Base-by-base conservation (phyloP, 176 grass and related monocot genomes). In the Calamus simplicifolius region DNA sequence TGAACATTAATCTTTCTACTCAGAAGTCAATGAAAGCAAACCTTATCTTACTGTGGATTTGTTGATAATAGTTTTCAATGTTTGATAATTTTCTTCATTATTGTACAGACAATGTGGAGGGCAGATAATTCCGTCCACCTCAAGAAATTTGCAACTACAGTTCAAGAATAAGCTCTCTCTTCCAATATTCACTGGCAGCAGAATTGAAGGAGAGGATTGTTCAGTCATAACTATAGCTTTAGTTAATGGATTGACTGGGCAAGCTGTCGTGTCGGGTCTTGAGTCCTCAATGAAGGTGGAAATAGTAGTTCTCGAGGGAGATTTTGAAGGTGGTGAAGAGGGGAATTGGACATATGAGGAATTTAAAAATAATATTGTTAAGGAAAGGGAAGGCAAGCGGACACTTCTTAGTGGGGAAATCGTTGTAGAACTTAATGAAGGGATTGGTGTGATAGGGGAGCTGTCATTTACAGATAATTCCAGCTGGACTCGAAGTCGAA, bases 401-500 rank as follows among this genome's bases (percentile, higher is more conserved):
- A 65, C 83, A 30, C 70, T 97, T 73, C 85, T 97, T 27, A 88
- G 70, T 66, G 93, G 93, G 56, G 93, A 97, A 25, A 62, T 62
- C 56, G 78, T 67, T 63, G 43, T 97, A 60, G 81, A 57, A 61
- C 87, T 97, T 28, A 57, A 57, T 5, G 35, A 49, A 54, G 93
- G 93, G 48, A 64, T 75, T 30, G 87, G 87, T 70, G 67, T 65
- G 77, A 15, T 88, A 61, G 81, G 78, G 21, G 93, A 88, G 25
- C 57, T 97, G 56, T 72, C 78, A 5, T 97, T 97, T 57, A 92
- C 93, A 68, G 87, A 98, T 77, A 98, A 98, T 63, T 98, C 93
- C n/a, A 97, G 93, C 49, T 97, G 93, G 93, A 97, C 87, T 59
- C 61, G 87, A 27, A 97, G 87, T 64, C 70, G 93, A 82, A 91